phyloP scores from a whole-genome alignment of 75 land plant genomes.

The Selaginella tamariscina region DNA sequence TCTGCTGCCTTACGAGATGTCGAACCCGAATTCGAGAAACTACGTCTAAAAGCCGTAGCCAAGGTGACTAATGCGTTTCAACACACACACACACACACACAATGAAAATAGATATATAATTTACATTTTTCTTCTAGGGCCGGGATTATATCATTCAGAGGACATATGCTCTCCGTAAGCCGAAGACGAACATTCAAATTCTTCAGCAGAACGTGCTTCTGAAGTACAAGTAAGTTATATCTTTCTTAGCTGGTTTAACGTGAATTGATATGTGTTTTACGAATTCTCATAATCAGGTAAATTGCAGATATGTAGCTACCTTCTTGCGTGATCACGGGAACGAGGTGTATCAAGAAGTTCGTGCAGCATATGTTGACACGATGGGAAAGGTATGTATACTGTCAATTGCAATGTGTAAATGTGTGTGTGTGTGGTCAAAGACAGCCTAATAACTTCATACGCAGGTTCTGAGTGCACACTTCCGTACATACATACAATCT shows the following conservation, averaged over 20 bases:
- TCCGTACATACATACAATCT: conserved; percentile 94
- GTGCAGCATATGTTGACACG: conserved; percentile 87
- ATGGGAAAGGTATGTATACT: conserved; percentile 69
- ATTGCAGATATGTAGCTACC: conserved; percentile 56
- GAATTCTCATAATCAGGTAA: not conserved
- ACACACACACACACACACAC: no score
- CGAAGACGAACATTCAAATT: conserved; percentile 11
- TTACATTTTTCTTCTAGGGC: not conserved
- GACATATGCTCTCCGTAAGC: conserved; percentile 1
- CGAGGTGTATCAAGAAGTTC: conserved; percentile 82
- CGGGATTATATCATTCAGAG: conserved; percentile 7
- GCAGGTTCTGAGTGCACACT: conserved; percentile 97
- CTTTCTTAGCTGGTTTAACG: not conserved
- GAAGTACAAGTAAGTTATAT: conserved; percentile 9
- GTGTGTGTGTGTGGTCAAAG: no score
- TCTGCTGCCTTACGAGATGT: conserved; percentile 5
- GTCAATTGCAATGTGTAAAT: not conserved
- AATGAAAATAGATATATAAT: no score
- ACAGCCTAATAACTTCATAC: no score
- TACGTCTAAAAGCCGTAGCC: not conserved
- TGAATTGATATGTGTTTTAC: conserved; percentile 1
- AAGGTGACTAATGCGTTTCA: conserved; percentile 10
- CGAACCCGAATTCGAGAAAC: conserved; percentile 4
- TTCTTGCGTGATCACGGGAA: conserved; percentile 92
- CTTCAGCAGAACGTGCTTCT: conserved; percentile 6